Conservation (phyloP, 2,329 filamentous ascomycete species). For the Ascochyta clinopodiicola region DNA sequence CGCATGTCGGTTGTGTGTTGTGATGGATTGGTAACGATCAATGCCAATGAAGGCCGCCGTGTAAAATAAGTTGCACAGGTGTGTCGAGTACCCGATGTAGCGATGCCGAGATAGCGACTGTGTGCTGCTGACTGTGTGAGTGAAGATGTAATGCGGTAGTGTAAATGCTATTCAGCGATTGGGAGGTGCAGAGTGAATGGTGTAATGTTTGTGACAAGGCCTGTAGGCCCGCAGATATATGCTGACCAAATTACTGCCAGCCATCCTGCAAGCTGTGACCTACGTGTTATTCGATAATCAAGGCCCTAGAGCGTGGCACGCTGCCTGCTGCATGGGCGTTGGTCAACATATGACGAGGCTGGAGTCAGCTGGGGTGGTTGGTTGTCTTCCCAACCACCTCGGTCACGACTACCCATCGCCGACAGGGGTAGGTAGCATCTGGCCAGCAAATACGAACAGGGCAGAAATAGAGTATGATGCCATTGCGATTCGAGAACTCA, state of each 20-base stretch:
- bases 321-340: slow-evolving; percentile 36
- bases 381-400: slow-evolving; percentile 35
- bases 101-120: slow-evolving; percentile 13
- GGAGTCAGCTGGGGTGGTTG: slow-evolving; percentile 34
- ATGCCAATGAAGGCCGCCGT: slow-evolving; percentile 8
- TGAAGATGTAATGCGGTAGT: slow-evolving; percentile 4
- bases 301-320: slow-evolving; percentile 30
- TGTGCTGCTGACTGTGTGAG: slow-evolving; percentile 12
- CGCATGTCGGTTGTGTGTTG: slow-evolving; percentile 38
- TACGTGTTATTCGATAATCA: slow-evolving; percentile 33
- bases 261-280: slow-evolving; percentile 39
- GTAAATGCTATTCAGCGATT: background rate
- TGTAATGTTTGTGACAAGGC: slow-evolving; percentile 28
- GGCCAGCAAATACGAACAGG: slow-evolving; percentile 13
- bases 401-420: slow-evolving; percentile 10
- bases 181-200: slow-evolving; percentile 27
- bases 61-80: slow-evolving; percentile 15
- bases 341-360: slow-evolving; percentile 41
- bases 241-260: slow-evolving; percentile 42
- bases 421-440: slow-evolving; percentile 14
- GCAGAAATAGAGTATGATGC: slow-evolving; percentile 5
- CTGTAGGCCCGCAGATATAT: slow-evolving; percentile 26
- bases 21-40: background rate
- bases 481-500: background rate
- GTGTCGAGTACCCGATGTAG: slow-evolving; percentile 7